Base-by-base conservation (phyloP, 148 eudicot genomes). In the Bassia scoparia region DNA sequence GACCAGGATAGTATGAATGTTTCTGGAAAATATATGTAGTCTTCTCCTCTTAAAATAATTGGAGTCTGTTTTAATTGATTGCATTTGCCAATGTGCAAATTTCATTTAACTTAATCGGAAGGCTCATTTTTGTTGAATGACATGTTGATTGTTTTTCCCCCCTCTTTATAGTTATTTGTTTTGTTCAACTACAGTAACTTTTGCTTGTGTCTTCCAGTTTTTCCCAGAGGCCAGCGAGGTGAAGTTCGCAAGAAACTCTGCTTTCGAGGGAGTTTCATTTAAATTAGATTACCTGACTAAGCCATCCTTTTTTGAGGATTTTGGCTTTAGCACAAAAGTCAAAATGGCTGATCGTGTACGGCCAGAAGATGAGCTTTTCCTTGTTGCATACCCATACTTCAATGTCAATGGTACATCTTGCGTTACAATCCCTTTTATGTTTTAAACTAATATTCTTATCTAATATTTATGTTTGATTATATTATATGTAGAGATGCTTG, bases 221-320 rank as follows among this genome's bases (percentile, higher is more conserved):
- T 95, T 95, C 74, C 98, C 98, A 30, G 98, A 95, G 86, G 98
- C 98, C 44, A 95, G 71, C 81, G 98, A 95, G 77, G 98, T 95
- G 61, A 64, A 74, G 61, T 85, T 91, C 74, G 98, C 98, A 24
- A 88, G 81, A 81, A 73, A 81, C 37, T 89, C 93, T 54, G 81
- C 62, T 69, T 95, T 95, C 73, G 98, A 84, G 61, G 98, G 98
- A 71, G 91, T 93, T 77, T 82, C 98, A 61, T 83, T 88, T 67
- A 95, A 91, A 75, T 81, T 95, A 77, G 98, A 95, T 85, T 95
- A 95, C 83, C 81, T 95, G 63, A 95, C 98, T 67, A 95, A 91
- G 68, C 98, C 98, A 71, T 91, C 98, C 37, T 82, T 95, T 30
- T 87, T 95, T 60, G 88, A 88, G 81, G 97, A 95, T 86, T 95